These are phyloP conservation scores for Fusarium siculi DNA, from an alignment of 2,329 filamentous ascomycete genomes.

Conservation along the genomic window DNA sequence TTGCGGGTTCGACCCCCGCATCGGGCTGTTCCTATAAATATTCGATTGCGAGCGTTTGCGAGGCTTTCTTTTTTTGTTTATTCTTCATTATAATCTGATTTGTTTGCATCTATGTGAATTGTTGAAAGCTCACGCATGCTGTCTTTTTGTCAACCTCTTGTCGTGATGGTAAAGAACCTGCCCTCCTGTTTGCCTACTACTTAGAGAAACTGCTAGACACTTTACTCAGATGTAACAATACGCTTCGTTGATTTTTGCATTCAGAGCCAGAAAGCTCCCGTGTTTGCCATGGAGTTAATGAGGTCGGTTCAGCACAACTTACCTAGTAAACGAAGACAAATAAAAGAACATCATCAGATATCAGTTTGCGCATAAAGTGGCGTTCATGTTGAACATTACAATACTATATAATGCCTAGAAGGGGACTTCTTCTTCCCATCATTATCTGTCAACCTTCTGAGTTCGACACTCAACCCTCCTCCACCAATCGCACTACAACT, in stretches of 20 bases:
- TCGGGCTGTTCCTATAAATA: constrained; percentile 50
- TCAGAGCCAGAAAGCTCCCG: no score
- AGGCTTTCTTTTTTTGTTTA: constrained; percentile 4
- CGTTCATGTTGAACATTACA: neutral
- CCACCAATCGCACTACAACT: no score
- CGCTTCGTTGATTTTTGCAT: no score
- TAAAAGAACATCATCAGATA: neutral
- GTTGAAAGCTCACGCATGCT: neutral
- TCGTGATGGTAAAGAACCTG: no score
- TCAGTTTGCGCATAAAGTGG: neutral
- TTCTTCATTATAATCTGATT: no score
- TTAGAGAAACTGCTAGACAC: no score
- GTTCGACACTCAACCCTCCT: neutral
- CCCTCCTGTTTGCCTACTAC: neutral
- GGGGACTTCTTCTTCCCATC: neutral
- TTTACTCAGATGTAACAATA: rapidly evolving
- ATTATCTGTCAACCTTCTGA: neutral
- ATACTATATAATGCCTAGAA: neutral
- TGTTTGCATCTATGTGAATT: neutral
- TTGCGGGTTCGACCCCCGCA: constrained; percentile 64
- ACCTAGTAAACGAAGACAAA: neutral
- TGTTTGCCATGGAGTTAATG: neutral
- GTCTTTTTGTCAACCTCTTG: neutral
- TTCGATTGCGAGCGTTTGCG: constrained; percentile 25
- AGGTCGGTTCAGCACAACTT: no score